Percentiles rank a stretch among this genome's conserved stretches.
These are phyloP conservation scores for Albophoma yamanashiensis DNA, from an alignment of 2,329 filamentous ascomycete genomes.

Conservation along the genomic window DNA sequence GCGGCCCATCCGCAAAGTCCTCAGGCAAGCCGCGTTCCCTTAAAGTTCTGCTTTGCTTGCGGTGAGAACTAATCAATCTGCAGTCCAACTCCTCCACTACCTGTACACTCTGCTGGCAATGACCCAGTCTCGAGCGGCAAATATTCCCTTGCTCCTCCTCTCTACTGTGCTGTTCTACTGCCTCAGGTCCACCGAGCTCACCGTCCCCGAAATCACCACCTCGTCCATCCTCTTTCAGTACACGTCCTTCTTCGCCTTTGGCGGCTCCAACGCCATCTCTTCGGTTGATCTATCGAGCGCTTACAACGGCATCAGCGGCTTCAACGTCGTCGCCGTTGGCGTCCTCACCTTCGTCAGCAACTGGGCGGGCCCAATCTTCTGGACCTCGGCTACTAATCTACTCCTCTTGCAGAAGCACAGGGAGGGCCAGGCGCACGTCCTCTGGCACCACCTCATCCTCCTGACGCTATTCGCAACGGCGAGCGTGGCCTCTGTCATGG, in stretches of 20 bases:
- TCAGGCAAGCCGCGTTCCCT: constrained; percentile 14
- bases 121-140: constrained; percentile 77
- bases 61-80: background rate
- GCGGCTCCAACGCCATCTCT: constrained; percentile 88
- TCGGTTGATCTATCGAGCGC: constrained; percentile 90
- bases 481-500: constrained; percentile 68
- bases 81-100: constrained; percentile 48
- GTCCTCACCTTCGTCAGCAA: constrained; percentile 78
- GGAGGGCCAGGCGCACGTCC: constrained; percentile 18
- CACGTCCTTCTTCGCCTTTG: constrained; percentile 78
- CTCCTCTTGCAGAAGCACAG: constrained; percentile 36
- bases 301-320: constrained; percentile 82
- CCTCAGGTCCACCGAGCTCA: constrained; percentile 35
- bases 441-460: constrained; percentile 44
- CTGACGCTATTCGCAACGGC: constrained; percentile 61
- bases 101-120: constrained; percentile 69
- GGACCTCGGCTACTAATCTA: constrained; percentile 56
- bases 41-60: background rate
- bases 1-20: constrained; percentile 12
- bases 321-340: constrained; percentile 73
- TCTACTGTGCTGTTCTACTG: constrained; percentile 50
- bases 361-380: constrained; percentile 87
- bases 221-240: constrained; percentile 70
- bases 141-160: constrained; percentile 75
- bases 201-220: constrained; percentile 50